phyloP scores from a whole-genome alignment of 148 eudicot species.

The Heliosperma pusillum region DNA sequence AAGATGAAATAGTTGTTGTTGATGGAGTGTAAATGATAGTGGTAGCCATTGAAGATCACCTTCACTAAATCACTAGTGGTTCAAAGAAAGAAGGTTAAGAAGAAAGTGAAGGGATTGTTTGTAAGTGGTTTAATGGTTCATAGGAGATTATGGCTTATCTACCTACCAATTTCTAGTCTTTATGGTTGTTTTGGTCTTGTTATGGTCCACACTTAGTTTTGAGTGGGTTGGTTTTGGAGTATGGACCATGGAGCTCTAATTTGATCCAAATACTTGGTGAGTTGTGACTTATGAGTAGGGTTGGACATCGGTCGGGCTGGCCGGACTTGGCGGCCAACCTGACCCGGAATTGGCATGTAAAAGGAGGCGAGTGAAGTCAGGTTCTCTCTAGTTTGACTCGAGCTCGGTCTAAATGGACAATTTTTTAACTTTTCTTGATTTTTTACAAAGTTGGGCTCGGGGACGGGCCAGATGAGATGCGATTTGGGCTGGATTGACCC shows the following conservation, averaged over 20 bases:
- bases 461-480: too few species aligned
- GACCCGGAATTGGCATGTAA: too few species aligned
- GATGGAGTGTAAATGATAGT: slow-evolving; percentile 32
- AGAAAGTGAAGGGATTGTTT: neutral
- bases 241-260: too few species aligned
- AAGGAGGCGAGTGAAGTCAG: too few species aligned
- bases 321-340: too few species aligned
- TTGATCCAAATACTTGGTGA: neutral
- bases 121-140: slow-evolving; percentile 1
- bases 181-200: slow-evolving; percentile 16
- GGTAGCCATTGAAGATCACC: slow-evolving; percentile 36
- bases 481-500: too few species aligned
- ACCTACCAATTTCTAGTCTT: slow-evolving; percentile 12
- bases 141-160: slow-evolving; percentile 22
- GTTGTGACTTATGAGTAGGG: too few species aligned
- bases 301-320: too few species aligned
- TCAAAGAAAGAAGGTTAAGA: neutral
- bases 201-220: slow-evolving; percentile 10
- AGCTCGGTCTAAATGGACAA: too few species aligned
- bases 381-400: too few species aligned
- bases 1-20: slow-evolving; percentile 18
- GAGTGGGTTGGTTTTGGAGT: neutral
- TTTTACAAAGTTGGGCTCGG: too few species aligned
- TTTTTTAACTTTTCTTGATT: too few species aligned
- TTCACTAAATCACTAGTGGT: neutral